Evolutionary conservation across 495 filamentous ascomycete species (phyloP), one percentile per base, ranked within the genome.

Genomic region (Penicillium maclennaniae): DNA sequence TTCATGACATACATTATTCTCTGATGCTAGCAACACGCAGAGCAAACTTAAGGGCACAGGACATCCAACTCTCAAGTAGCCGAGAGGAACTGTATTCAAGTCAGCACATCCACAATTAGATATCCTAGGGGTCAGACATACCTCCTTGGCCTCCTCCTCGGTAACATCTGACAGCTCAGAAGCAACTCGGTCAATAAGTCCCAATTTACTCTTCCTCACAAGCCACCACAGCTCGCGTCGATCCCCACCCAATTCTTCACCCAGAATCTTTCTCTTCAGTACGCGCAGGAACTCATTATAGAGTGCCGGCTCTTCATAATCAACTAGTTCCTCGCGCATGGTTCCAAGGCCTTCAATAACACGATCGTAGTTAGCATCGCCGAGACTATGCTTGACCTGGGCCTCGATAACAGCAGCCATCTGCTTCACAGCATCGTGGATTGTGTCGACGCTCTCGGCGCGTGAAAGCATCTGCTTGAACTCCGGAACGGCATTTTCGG

Each of bases 401-500:
- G 76, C 73, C 54, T 84, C 79, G 47, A 93, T 81, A 41, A 96
- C 86, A 4, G 55, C 61, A 19, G 75, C 76, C 80, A 99, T 87
- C 64, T 96, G 89, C 56, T 82, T 81, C 4, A 81, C 81, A 0
- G 89, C 87, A 43, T 85, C 82, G 50, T 82, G 76, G 21, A 95
- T 77, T 4, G 74, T 77, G 15, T 78, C 73, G 15, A 85, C 71
- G 27, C 83, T 82, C 14, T 84, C 81, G 2, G 87, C 79, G 1
- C 71, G 69, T 0, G 78, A 76, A 15, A 97, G 75, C 19, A 83
- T 80, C 69, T 92, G 89, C 61, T 91, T 95, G 80, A 97, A 97
- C 47, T 92, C 87, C 0, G 95, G 91, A 42, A 99, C 88, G 5
- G 91, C 83, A 59, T 99, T 97, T 21, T 84, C 74, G 0, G 81